Evolutionary conservation across 2,329 filamentous ascomycete species (phyloP).

Genomic region (Verticillium longisporum): DNA sequence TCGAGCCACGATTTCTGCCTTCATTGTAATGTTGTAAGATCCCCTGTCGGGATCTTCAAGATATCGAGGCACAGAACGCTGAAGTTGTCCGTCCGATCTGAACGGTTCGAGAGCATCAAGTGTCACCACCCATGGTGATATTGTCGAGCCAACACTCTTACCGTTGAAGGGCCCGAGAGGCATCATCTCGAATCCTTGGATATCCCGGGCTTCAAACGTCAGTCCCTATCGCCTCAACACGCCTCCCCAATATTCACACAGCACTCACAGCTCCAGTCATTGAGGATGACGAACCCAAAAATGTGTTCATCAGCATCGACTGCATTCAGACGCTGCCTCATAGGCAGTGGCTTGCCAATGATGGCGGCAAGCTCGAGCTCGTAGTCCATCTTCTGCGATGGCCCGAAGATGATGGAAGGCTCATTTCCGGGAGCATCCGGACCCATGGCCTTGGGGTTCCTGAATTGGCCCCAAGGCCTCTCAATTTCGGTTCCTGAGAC

Average conservation of each 20-base stretch:
- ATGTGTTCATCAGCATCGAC: conserved; percentile 51
- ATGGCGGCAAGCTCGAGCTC: conserved; percentile 37
- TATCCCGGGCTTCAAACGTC: conserved; percentile 41
- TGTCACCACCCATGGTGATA: conserved; percentile 57
- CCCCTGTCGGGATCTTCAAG: conserved; percentile 25
- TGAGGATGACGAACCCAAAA: conserved; percentile 56
- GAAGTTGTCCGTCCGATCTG: conserved; percentile 30
- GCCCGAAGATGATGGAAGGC: conserved; percentile 17
- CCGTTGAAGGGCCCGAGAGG: conserved; percentile 55
- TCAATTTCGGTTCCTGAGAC: conserved; percentile 38
- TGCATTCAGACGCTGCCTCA: conserved; percentile 27
- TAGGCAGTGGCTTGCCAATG: conserved; percentile 30
- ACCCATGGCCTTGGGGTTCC: conserved; percentile 12
- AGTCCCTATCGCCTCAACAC: background rate
- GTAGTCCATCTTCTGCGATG: conserved; percentile 29
- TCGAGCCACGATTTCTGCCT: conserved; percentile 18
- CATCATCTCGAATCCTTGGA: conserved; percentile 54
- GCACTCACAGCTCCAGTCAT: conserved; percentile 51
- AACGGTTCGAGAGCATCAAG: conserved; percentile 55
- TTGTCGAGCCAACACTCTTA: conserved; percentile 53
- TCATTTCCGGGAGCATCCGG: background rate
- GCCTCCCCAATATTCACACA: conserved; percentile 10
- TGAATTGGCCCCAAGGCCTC: conserved; percentile 39
- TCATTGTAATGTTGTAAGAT: conserved; percentile 25
- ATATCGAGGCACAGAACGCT: conserved; percentile 19